Base-by-base conservation (phyloP, 2,329 filamentous ascomycete genomes). In the Trichoderma pleuroti region DNA sequence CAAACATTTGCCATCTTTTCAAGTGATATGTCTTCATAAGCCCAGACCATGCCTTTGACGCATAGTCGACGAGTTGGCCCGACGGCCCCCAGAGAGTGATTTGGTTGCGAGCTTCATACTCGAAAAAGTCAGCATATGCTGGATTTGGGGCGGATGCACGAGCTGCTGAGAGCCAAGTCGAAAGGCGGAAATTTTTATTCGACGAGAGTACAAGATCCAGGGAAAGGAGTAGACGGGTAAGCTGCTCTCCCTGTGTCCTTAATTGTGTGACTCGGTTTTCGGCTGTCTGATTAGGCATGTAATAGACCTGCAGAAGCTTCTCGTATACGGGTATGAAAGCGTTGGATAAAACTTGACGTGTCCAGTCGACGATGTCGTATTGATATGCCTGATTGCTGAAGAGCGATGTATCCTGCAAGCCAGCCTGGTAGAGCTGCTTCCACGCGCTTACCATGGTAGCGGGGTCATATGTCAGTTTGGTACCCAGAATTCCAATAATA, bases 71-170 rank as follows among this genome's bases (percentile, higher is more conserved):
- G 52, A 86, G 84, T 74, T 86, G 77, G 12, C 83, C 83, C 0
- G 74, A 75, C 0, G 84, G 84, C 0, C 84, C 84, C 85, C 84
- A 86, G 12, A 84, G 77, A 8, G 85, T 86, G 67, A 86, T 78
- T 71, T 86, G 84, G 65, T 86, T 86, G 8, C 82, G 78, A 9
- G 84, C 84, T 60, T 85, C 80, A 74, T 83, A 84, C 69, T 82
- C 80, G 57, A 82, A 80, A 72, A 82, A 83, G 24, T 80, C 75
- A 9, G 21, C 36, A n/a, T 36, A 24, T n/a, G 79, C 74, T 10
- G 70, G 10, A 8, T 36, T 34, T 0, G 76, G 71, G 8, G 73
- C 65, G 61, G 76, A 76, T 6, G 76, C 78, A 74, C 79, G 78
- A 1, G 85, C 84, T 0, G 80, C 75, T 1, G 72, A 66, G 14